phyloP scores from a whole-genome alignment of 2,329 filamentous ascomycete species.

The Herpotrichia juniperi region DNA sequence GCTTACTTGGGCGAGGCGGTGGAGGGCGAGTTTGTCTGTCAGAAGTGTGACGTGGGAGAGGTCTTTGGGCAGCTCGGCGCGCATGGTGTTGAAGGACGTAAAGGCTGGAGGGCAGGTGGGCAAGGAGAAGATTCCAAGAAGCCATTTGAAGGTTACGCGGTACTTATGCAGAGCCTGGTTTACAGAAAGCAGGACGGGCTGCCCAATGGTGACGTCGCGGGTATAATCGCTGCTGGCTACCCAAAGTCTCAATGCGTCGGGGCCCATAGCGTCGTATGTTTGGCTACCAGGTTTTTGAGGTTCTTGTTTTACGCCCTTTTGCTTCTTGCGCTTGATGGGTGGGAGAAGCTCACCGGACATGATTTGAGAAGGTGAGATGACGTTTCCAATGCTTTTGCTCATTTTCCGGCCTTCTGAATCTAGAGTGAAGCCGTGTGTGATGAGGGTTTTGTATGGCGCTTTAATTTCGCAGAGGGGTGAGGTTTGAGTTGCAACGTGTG shows the following conservation, averaged over 20 bases:
- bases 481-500: constrained; percentile 71
- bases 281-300: constrained; percentile 43
- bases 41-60: constrained; percentile 15
- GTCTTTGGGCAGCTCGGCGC: constrained; percentile 13
- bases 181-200: constrained; percentile 75
- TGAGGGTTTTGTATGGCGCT: constrained; percentile 84
- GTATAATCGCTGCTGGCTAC: constrained; percentile 92
- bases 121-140: constrained; percentile 69
- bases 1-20: constrained; percentile 73
- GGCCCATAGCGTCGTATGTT: constrained; percentile 73
- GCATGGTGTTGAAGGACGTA: constrained; percentile 27
- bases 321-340: constrained; percentile 68
- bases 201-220: constrained; percentile 81
- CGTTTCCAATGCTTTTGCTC: constrained; percentile 96
- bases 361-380: constrained; percentile 79
- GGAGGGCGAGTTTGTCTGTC: constrained; percentile 70
- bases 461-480: constrained; percentile 31
- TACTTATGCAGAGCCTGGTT: constrained; percentile 84
- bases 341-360: constrained; percentile 83
- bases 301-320: constrained; percentile 50
- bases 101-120: constrained; percentile 44
- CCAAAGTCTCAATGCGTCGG: constrained; percentile 90
- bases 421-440: constrained; percentile 94
- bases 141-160: constrained; percentile 86
- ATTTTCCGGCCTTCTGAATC: constrained; percentile 94